Percentiles rank a stretch among this genome's conserved stretches.
phyloP scores from a whole-genome alignment of 179 eudicot species.

The Beta lomatogona region DNA sequence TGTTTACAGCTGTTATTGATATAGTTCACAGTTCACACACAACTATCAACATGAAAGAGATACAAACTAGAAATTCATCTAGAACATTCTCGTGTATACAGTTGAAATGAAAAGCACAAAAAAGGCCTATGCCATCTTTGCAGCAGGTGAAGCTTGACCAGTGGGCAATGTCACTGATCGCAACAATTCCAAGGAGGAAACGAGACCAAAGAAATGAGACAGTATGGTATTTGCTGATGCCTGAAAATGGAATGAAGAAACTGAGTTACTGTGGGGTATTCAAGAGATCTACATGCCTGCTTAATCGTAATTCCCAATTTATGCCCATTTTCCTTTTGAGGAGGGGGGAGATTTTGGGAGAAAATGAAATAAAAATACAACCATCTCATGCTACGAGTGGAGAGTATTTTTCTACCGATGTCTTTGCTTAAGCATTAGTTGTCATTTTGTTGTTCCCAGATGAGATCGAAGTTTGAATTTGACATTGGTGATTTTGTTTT shows the following conservation, averaged over 20 bases:
- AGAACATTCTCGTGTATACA: not conserved
- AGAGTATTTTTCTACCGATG: too few species aligned
- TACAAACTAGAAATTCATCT: constrained; percentile 9
- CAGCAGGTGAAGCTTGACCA: constrained; percentile 49
- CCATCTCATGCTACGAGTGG: too few species aligned
- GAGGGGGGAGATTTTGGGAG: not conserved
- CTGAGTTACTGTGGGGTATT: not conserved
- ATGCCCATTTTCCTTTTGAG: not conserved
- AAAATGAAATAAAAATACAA: too few species aligned
- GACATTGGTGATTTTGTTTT: not conserved
- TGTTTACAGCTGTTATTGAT: constrained; percentile 24
- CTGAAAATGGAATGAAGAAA: constrained; percentile 42
- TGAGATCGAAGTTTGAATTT: not conserved
- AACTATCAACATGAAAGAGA: constrained; percentile 20
- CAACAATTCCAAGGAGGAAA: constrained; percentile 77
- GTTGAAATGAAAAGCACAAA: constrained; percentile 6
- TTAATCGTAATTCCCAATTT: not conserved
- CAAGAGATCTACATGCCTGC: not conserved
- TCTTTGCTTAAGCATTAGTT: too few species aligned
- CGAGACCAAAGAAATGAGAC: constrained; percentile 90
- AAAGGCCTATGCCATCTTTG: constrained; percentile 45
- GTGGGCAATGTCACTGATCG: constrained; percentile 80
- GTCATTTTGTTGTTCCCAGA: too few species aligned
- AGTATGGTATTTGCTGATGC: constrained; percentile 92
- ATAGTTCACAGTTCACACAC: not conserved